phyloP scores from a whole-genome alignment of 139 green algal genomes.

The Zygnema cylindricum region DNA sequence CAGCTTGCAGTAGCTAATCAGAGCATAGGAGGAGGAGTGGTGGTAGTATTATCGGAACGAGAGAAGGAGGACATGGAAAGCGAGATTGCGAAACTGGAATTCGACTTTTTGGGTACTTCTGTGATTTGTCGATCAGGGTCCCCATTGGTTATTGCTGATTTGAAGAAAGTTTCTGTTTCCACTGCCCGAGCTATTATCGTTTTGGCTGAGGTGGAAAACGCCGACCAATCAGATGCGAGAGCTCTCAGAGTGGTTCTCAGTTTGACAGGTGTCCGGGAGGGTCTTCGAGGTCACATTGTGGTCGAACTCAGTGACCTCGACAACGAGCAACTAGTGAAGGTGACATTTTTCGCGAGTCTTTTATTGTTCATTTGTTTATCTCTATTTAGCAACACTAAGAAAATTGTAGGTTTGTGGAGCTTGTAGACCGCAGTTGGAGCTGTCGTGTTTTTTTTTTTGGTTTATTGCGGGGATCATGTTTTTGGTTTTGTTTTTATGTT shows the following conservation, averaged over 20 bases:
- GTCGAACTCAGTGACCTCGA: constrained; percentile 71
- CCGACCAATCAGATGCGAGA: constrained; percentile 41
- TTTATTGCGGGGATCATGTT: too few species aligned
- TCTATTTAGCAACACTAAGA: too few species aligned
- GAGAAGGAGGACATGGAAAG: constrained; percentile 75
- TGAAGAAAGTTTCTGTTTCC: constrained; percentile 66
- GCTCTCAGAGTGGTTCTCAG: constrained; percentile 66
- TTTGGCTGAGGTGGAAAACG: constrained; percentile 61
- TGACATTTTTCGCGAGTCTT: too few species aligned
- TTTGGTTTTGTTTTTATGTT: too few species aligned
- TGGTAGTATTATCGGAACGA: constrained; percentile 68
- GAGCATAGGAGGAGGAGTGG: constrained; percentile 65
- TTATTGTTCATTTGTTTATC: too few species aligned
- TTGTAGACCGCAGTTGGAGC: too few species aligned
- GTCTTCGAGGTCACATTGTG: constrained; percentile 67
- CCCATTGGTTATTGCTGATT: constrained; percentile 64
- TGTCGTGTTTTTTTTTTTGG: too few species aligned
- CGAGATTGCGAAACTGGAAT: constrained; percentile 60
- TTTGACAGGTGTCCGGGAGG: constrained; percentile 65
- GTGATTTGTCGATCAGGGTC: constrained; percentile 70
- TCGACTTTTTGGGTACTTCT: constrained; percentile 61
- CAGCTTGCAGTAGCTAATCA: constrained; percentile 70
- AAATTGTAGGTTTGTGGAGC: too few species aligned
- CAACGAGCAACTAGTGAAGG: constrained; percentile 69
- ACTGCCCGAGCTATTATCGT: constrained; percentile 68